Evolutionary conservation across 2,329 filamentous ascomycete genomes (phyloP).

Genomic region (Aspergillus sergii): DNA sequence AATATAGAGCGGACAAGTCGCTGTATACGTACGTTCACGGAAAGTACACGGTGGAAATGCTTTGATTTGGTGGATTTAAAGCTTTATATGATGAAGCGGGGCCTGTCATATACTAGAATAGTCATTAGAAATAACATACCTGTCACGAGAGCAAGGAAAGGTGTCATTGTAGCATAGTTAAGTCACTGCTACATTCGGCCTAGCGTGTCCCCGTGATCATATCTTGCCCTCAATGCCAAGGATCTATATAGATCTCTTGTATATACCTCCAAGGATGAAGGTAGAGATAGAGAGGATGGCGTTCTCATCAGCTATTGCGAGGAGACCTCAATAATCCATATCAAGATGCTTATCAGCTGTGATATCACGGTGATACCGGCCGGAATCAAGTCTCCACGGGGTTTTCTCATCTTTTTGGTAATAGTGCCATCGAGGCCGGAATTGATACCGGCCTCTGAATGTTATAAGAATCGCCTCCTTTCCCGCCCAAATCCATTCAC

Average conservation of each 20-base stretch:
- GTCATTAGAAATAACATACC: not conserved
- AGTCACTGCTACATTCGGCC: conserved; percentile 22
- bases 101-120: not conserved
- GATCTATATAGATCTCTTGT: conserved; percentile 30
- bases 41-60: not conserved
- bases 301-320: not conserved
- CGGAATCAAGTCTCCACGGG: conserved; percentile 27
- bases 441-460: conserved; percentile 49
- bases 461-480: conserved; percentile 45
- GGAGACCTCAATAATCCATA: conserved; percentile 11
- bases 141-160: not conserved
- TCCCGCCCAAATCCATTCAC: conserved; percentile 30
- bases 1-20: conserved; percentile 24
- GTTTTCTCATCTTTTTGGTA: conserved; percentile 38
- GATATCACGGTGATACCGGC: conserved; percentile 11
- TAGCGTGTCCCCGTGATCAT: conserved; percentile 33
- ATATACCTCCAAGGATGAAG: conserved; percentile 12
- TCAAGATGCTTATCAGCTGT: not conserved
- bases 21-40: conserved; percentile 8
- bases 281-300: conserved; percentile 6
- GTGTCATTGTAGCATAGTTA: not conserved
- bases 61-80: not conserved
- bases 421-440: conserved; percentile 46
- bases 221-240: conserved; percentile 30
- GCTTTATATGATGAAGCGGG: too few relatives aligned